These are phyloP conservation scores for Colletotrichum gigasporum DNA, from an alignment of 2,329 filamentous ascomycete genomes.

Conservation along the genomic window DNA sequence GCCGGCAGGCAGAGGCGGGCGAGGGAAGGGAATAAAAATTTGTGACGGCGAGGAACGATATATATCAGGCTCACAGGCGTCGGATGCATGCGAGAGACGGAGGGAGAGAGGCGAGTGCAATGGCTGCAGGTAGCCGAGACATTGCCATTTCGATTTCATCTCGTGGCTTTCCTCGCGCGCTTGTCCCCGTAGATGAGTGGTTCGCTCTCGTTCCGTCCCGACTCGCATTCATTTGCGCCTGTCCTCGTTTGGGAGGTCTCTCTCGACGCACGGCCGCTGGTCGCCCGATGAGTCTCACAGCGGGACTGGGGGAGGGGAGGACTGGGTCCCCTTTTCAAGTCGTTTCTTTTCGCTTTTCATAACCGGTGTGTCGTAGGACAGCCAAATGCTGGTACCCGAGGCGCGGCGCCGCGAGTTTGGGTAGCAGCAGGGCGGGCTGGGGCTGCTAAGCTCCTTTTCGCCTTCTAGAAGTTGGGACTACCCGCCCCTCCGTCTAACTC, in stretches of 20 bases:
- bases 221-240: not conserved
- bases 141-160: conserved; percentile 8
- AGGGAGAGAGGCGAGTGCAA: not conserved
- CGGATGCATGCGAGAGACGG: not conserved
- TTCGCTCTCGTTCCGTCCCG: too few relatives aligned
- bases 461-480: conserved; percentile 1
- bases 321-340: not conserved
- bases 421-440: not conserved
- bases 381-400: conserved; percentile 18
- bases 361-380: conserved; percentile 4
- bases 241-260: too few relatives aligned
- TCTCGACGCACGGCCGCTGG: conserved; percentile 13
- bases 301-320: conserved; percentile 6
- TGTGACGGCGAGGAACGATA: not conserved
- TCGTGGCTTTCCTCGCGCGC: not conserved
- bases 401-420: conserved; percentile 13
- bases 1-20: not conserved
- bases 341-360: not conserved
- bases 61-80: not conserved
- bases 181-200: not conserved
- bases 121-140: conserved; percentile 30
- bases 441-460: not conserved
- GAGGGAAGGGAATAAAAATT: not conserved
- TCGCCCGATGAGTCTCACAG: conserved; percentile 7
- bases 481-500: not conserved